phyloP scores from a whole-genome alignment of 164 flowering plant species.

The Cinnamomum micranthum region DNA sequence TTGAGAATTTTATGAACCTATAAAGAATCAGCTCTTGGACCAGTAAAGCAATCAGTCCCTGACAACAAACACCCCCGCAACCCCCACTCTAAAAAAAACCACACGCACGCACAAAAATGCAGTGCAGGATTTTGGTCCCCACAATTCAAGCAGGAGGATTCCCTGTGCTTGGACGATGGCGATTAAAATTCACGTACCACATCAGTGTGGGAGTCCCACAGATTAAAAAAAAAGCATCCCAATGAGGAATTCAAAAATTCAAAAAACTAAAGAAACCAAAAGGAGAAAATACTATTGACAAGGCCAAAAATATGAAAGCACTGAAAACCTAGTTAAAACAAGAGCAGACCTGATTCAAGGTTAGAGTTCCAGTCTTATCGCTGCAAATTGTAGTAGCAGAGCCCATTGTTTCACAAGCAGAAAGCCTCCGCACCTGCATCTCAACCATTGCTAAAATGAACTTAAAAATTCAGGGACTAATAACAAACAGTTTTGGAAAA shows the following conservation, averaged over 20 bases:
- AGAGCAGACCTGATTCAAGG: conserved; percentile 56
- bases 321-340: not conserved
- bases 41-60: too few species aligned
- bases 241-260: not conserved
- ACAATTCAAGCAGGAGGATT: too few species aligned
- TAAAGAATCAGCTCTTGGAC: too few species aligned
- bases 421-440: conserved; percentile 35
- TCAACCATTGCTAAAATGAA: not conserved
- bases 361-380: conserved; percentile 72
- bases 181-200: not conserved
- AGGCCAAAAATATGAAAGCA: not conserved
- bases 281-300: not conserved
- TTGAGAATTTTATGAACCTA: not conserved
- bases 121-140: too few species aligned
- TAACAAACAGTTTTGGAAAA: not conserved
- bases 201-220: not conserved
- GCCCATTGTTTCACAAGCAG: conserved; percentile 86
- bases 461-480: too few species aligned
- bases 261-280: not conserved
- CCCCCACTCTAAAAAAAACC: too few species aligned
- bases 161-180: too few species aligned
- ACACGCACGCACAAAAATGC: too few species aligned
- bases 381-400: conserved; percentile 73
- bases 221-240: not conserved
- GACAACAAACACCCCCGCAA: too few species aligned